Conservation (phyloP, 1,139 yeast species). For the Suhomyces guaymorum region DNA sequence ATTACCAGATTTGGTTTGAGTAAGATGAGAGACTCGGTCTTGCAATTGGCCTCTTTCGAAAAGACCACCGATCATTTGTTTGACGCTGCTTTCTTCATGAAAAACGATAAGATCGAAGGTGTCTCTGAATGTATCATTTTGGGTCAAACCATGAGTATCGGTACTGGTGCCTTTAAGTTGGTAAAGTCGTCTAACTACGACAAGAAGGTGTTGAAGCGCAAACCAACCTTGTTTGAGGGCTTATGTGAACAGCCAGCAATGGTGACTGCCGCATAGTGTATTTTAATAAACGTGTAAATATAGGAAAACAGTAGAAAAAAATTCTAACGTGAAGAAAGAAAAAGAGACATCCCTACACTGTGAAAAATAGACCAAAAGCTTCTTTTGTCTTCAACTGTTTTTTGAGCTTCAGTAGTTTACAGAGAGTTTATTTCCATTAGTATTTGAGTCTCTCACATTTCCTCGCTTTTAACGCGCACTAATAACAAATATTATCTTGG, state of each 20-base stretch:
- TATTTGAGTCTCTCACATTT: too few relatives aligned
- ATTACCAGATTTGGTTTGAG: constrained; percentile 97
- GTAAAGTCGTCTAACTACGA: constrained; percentile 57
- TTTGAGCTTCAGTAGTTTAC: too few relatives aligned
- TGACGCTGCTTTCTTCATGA: constrained; percentile 98
- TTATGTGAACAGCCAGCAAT: constrained; percentile 32
- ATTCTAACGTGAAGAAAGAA: too few relatives aligned
- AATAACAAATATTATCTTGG: background rate
- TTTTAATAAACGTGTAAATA: constrained; percentile 2
- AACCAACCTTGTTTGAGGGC: constrained; percentile 63
- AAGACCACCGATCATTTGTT: constrained; percentile 98
- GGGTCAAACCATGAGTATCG: constrained; percentile 97
- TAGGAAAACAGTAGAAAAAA: too few relatives aligned
- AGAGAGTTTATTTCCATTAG: too few relatives aligned
- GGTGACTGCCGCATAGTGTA: constrained; percentile 15
- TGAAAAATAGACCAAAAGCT: too few relatives aligned
- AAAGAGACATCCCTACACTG: too few relatives aligned
- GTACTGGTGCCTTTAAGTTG: constrained; percentile 94
- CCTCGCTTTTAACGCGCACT: too few relatives aligned
- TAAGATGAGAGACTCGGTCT: constrained; percentile 97
- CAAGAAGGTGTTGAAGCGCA: constrained; percentile 46
- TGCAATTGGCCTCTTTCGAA: constrained; percentile 96
- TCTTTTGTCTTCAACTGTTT: too few relatives aligned
- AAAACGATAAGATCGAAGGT: constrained; percentile 93
- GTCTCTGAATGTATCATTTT: constrained; percentile 96